Conservation (phyloP, 2,329 filamentous ascomycete genomes). For the Colletotrichum karsti region DNA sequence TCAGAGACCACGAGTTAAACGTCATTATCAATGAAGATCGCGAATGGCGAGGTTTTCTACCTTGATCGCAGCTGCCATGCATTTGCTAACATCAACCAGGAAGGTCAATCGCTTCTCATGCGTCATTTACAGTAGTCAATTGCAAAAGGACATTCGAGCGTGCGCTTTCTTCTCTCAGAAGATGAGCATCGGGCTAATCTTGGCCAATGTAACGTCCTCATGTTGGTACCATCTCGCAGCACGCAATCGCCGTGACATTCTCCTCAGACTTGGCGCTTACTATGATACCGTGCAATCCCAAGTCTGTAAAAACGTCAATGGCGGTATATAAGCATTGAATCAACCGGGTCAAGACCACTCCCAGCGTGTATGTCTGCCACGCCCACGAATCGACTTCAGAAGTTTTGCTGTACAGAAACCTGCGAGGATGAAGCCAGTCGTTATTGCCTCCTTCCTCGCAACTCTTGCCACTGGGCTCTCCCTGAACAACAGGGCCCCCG, state of each 20-base stretch:
- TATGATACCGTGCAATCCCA: not conserved
- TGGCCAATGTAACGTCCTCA: no score
- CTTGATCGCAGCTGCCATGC: slow-evolving; percentile 8
- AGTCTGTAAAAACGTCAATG: no score
- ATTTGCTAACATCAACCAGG: slow-evolving; percentile 17
- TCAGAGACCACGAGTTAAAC: no score
- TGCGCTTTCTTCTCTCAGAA: no score
- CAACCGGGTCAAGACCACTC: no score
- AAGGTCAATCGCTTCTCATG: not conserved
- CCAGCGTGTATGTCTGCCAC: no score
- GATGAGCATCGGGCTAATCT: no score
- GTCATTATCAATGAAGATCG: slow-evolving; percentile 5
- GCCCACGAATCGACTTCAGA: no score
- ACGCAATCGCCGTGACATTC: slow-evolving; percentile 3
- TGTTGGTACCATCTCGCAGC: not conserved
- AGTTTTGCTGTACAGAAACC: no score
- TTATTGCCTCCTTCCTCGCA: not conserved
- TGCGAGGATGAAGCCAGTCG: slow-evolving; percentile 2
- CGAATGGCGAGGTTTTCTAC: not conserved
- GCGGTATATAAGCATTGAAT: no score
- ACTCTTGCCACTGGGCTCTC: slow-evolving; percentile 8
- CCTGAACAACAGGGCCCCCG: slow-evolving; percentile 8
- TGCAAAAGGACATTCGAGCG: not conserved
- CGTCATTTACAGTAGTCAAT: slow-evolving; percentile 7
- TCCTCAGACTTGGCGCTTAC: slow-evolving; percentile 5